Evolutionary conservation across 768 basidiomycete species (phyloP), one percentile per base, ranked within the genome.

Genomic region (Lactarius hengduanensis): DNA sequence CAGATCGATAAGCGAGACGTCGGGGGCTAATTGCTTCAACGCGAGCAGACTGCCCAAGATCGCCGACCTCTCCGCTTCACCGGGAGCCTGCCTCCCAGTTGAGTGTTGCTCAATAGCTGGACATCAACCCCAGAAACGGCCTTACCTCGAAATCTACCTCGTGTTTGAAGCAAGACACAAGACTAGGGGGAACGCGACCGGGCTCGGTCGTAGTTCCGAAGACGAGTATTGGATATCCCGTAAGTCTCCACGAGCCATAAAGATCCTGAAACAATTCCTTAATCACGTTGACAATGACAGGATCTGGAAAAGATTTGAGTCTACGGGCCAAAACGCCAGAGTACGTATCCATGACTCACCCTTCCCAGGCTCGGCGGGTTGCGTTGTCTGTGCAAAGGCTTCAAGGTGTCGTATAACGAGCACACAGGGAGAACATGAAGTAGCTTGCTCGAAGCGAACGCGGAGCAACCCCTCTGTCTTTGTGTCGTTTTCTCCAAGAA

Each of bases 91-190:
- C 28, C 55, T 26, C 6, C 69, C 2, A 59, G 32, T 9, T 34
- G 34, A 32, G 63, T 56, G 57, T 26, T 30, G 59, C 62, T 59
- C 57, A 32, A 32, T 32, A 32, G 32, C 32, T 32, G 45, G 10
- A 34, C 30, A 13, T 18, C 10, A n/a, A 53, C 15, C 20, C 71
- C 76, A 40, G 68, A 93, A 94, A 53, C 15, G 26, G 3, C 61
- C 61, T n/a, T 54, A 58, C 65, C 79, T 92, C 85, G 54, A 96
- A 84, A 1, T 75, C 73, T 26, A 97, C 79, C 69, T 94, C 90
- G 72, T 96, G 92, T 74, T 97, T 98, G 79, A 98, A 96, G 65
- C 82, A 85, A 9, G 84, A 81, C 28, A 90, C 73, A 2, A 96
- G 76, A 2, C 81, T 80, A 1, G 83, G 73, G 2, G 92, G 86